Evolutionary conservation across 352 stramenopile genomes (phyloP), one percentile per base, ranked within the genome.

Genomic region (Phytophthora brassicae): DNA sequence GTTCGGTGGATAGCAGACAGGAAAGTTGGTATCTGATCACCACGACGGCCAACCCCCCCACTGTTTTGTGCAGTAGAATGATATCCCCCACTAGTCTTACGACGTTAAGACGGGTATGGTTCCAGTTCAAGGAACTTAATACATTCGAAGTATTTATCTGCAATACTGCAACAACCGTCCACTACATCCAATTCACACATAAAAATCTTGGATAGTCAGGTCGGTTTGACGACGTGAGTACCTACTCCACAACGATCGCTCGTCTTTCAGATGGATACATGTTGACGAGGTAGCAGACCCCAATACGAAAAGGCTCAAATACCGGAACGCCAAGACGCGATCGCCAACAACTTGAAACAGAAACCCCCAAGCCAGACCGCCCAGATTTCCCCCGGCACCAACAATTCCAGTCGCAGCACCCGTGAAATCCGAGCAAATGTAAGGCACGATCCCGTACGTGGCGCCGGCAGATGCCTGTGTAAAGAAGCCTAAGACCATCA

Each of bases 401-500:
- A 88, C 75, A 9, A 88, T 72, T 12, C 79, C 79, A 29, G 77
- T 77, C 9, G 68, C 48, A 11, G 70, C 70, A 0, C 79, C 79
- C 3, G 68, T 85, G 52, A 67, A 70, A 1, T 70, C 60, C 1
- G 66, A 65, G 3, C 48, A 62, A 19, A 88, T 73, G 35, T 89
- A 81, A 11, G 77, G 62, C 12, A 89, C 86, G 54, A 84, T 89
- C 33, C 70, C 81, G 38, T 86, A 88, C 55, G 77, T 91, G 7
- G 57, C 68, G 14, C 72, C 75, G 8, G 62, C 56, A 6, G 68
- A 63, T 20, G 81, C 70, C 4, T 84, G 79, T 1, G 91, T 81
- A 63, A 96, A 97, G 28, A 96, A 69, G 4, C 55, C 94, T 70
- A 98, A 98, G n/a, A 90, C 67, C 2, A 97, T 72, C 48, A 98